Conservation (phyloP, 768 basidiomycete species). For the Russula sp. region DNA sequence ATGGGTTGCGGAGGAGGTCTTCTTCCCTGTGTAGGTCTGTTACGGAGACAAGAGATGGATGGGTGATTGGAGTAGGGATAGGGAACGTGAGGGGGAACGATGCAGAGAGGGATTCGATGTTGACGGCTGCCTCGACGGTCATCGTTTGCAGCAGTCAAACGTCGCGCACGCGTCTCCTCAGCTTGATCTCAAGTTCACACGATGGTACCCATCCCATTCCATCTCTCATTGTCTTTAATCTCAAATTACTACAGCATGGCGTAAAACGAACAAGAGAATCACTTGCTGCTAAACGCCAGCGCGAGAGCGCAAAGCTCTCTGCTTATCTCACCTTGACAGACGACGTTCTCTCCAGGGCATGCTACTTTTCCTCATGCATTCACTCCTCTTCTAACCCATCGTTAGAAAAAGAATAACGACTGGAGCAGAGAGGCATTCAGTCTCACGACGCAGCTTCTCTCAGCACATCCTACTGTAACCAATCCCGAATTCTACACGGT, state of each 20-base stretch:
- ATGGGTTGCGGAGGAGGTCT: constrained; percentile 87
- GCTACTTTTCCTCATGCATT: constrained; percentile 31
- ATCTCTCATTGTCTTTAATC: background rate
- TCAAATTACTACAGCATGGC: constrained; percentile 50
- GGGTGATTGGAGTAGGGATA: constrained; percentile 73
- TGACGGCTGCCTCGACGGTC: constrained; percentile 46
- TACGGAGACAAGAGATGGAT: constrained; percentile 69
- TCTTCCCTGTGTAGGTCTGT: constrained; percentile 88
- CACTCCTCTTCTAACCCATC: constrained; percentile 6
- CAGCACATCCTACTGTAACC: constrained; percentile 38
- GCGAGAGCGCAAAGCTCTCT: constrained; percentile 71
- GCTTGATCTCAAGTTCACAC: background rate
- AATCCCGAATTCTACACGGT: constrained; percentile 97
- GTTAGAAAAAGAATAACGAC: constrained; percentile 66
- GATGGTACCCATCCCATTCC: constrained; percentile 12
- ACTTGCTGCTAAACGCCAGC: constrained; percentile 61
- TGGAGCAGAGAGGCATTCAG: constrained; percentile 72
- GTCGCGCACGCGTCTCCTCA: constrained; percentile 6
- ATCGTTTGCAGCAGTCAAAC: constrained; percentile 52
- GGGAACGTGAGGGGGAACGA: constrained; percentile 85
- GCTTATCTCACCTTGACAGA: constrained; percentile 68
- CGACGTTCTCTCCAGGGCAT: constrained; percentile 62
- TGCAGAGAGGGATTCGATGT: constrained; percentile 51
- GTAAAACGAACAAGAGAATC: constrained; percentile 63
- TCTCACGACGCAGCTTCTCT: constrained; percentile 73